phyloP scores from a whole-genome alignment of 2,329 filamentous ascomycete species.

The Torrubiellomyces zombiae region DNA sequence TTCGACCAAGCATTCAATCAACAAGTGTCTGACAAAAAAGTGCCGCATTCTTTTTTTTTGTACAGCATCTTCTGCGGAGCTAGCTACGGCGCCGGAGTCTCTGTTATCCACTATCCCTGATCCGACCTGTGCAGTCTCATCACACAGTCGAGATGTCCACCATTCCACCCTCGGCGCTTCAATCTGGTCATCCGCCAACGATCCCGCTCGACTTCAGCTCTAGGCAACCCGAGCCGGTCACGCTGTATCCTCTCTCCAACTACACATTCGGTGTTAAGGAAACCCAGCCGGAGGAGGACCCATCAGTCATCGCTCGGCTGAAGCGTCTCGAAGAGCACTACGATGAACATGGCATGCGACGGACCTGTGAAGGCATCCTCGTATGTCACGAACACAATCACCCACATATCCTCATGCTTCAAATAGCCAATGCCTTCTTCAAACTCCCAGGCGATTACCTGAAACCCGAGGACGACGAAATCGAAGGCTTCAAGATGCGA shows the following conservation, averaged over 20 bases:
- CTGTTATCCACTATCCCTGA: no score
- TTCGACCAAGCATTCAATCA: no score
- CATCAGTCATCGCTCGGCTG: slow-evolving; percentile 80
- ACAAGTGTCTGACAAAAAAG: no score
- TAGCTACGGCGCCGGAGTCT: no score
- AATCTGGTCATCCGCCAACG: slow-evolving; percentile 64
- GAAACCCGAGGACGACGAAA: slow-evolving; percentile 73
- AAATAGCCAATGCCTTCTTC: slow-evolving; percentile 99
- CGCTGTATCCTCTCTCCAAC: slow-evolving; percentile 87
- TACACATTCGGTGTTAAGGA: slow-evolving; percentile 99
- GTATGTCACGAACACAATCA: slow-evolving; percentile 99
- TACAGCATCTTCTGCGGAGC: no score
- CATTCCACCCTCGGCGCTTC: slow-evolving; percentile 56
- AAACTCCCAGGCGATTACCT: slow-evolving; percentile 96
- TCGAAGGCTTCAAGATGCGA: slow-evolving; percentile 84
- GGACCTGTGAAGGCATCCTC: slow-evolving; percentile 90
- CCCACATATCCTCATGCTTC: slow-evolving; percentile 94
- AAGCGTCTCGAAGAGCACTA: slow-evolving; percentile 96
- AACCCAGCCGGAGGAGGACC: slow-evolving; percentile 93
- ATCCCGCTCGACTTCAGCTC: slow-evolving; percentile 72
- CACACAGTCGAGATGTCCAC: slow-evolving; percentile 81
- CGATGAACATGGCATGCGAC: slow-evolving; percentile 78
- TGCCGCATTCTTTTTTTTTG: no score
- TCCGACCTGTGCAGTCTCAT: no score
- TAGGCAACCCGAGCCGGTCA: slow-evolving; percentile 79